These are phyloP conservation scores for Aspergillus bertholletiae DNA, from an alignment of 495 filamentous ascomycete species.

Conservation along the genomic window DNA sequence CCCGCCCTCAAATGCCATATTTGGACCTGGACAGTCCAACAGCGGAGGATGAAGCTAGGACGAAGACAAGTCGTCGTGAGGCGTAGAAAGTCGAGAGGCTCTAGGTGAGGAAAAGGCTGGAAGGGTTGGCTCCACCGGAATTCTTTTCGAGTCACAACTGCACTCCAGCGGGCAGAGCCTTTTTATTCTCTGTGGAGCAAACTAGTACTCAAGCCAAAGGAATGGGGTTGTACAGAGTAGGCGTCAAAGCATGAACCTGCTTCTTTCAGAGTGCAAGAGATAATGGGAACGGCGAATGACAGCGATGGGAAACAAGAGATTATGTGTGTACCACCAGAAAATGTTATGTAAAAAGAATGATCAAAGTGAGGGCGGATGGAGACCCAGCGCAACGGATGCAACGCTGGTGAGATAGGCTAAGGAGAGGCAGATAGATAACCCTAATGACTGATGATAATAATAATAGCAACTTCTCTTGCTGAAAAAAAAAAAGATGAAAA, in stretches of 20 bases:
- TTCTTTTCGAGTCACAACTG: slow-evolving; percentile 4
- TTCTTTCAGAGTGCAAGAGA: slow-evolving; percentile 9
- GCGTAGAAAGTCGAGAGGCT: background rate
- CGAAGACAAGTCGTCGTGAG: slow-evolving; percentile 1
- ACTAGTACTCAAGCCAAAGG: background rate
- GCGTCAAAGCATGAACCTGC: background rate
- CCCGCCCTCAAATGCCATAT: slow-evolving; percentile 26
- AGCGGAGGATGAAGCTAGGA: background rate
- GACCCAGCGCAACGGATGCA: slow-evolving; percentile 11
- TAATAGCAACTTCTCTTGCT: background rate
- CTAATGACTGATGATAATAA: background rate
- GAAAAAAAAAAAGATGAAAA: no score
- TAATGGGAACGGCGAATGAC: slow-evolving; percentile 19
- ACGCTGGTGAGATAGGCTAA: slow-evolving; percentile 10
- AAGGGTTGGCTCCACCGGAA: slow-evolving; percentile 12
- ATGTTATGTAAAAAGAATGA: slow-evolving; percentile 28
- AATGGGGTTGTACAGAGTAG: background rate
- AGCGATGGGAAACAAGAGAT: slow-evolving; percentile 8
- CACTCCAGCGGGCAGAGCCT: background rate
- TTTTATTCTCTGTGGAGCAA: background rate
- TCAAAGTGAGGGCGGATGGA: slow-evolving; percentile 6
- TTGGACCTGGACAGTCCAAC: slow-evolving; percentile 11
- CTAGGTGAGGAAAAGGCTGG: slow-evolving; percentile 8
- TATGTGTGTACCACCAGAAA: slow-evolving; percentile 14
- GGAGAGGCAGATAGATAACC: slow-evolving; percentile 1